phyloP scores from a whole-genome alignment of 208 protist species.

The Hexamita inflata region DNA sequence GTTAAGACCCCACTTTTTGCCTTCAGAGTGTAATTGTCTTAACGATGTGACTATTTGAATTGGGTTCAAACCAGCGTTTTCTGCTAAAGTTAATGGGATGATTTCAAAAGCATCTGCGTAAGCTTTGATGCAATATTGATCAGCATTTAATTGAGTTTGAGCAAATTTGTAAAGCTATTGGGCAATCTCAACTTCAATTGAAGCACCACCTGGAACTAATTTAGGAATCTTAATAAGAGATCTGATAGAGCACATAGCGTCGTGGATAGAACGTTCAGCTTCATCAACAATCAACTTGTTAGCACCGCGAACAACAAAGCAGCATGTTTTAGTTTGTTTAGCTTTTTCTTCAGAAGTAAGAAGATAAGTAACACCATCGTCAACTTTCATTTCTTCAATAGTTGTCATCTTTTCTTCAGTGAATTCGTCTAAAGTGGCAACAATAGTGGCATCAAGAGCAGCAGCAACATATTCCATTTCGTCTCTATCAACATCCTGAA shows the following conservation, averaged over 20 bases:
- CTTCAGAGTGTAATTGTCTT: conserved; percentile 71
- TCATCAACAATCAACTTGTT: conserved; percentile 89
- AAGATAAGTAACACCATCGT: conserved; percentile 55
- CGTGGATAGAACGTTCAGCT: conserved; percentile 89
- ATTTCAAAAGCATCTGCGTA: conserved; percentile 91
- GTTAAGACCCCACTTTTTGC: conserved; percentile 55
- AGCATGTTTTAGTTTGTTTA: conserved; percentile 21
- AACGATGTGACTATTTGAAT: conserved; percentile 92
- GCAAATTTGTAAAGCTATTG: conserved; percentile 65
- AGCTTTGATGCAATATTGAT: conserved; percentile 38
- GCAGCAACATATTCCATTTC: conserved; percentile 96
- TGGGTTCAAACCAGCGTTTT: conserved; percentile 85
- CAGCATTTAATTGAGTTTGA: conserved; percentile 56
- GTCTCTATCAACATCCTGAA: conserved; percentile 91
- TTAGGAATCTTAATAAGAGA: conserved; percentile 85
- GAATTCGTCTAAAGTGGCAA: conserved; percentile 82
- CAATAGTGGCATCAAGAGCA: conserved; percentile 75
- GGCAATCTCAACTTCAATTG: conserved; percentile 82
- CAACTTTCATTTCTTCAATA: conserved; percentile 71
- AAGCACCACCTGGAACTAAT: conserved; percentile 73
- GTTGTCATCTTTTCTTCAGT: conserved; percentile 80
- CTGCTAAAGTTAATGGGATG: conserved; percentile 91
- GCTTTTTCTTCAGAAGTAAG: neutral
- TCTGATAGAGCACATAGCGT: conserved; percentile 96
- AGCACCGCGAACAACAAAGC: conserved; percentile 78